Conservation (phyloP, 2,329 filamentous ascomycete species). For the Clarireedia paspali region DNA sequence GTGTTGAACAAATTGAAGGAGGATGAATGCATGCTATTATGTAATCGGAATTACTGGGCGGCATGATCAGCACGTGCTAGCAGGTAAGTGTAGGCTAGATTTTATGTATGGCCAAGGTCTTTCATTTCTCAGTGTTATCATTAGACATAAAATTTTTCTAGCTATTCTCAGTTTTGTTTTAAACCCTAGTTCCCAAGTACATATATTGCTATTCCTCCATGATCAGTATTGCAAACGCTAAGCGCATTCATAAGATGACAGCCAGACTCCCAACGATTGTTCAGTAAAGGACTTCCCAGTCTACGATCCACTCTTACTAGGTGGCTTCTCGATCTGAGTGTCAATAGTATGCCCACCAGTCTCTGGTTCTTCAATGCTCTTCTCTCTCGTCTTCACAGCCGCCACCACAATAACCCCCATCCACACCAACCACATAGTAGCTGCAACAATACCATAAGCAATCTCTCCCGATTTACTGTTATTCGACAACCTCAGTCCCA, state of each 20-base stretch:
- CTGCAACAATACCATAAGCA: slow-evolving; percentile 50
- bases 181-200: too few species aligned
- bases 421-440: slow-evolving; percentile 42
- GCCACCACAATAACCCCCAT: slow-evolving; percentile 26
- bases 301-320: neutral
- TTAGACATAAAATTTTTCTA: too few species aligned
- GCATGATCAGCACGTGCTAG: too few species aligned
- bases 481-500: slow-evolving; percentile 46
- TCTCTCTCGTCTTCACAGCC: neutral
- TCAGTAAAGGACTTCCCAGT: neutral
- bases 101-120: too few species aligned
- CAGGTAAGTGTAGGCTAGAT: too few species aligned
- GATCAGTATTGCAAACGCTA: too few species aligned
- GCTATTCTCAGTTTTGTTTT: too few species aligned
- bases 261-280: neutral
- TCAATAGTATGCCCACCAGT: neutral
- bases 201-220: too few species aligned
- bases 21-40: neutral
- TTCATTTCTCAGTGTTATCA: too few species aligned
- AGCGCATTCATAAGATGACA: too few species aligned
- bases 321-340: neutral
- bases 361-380: neutral
- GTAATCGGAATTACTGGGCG: neutral
- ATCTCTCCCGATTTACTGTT: slow-evolving; percentile 36
- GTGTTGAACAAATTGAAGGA: neutral